Evolutionary conservation across 2,329 filamentous ascomycete genomes (phyloP), one percentile per base, ranked within the genome.

Genomic region (Trichophaea hybrida): DNA sequence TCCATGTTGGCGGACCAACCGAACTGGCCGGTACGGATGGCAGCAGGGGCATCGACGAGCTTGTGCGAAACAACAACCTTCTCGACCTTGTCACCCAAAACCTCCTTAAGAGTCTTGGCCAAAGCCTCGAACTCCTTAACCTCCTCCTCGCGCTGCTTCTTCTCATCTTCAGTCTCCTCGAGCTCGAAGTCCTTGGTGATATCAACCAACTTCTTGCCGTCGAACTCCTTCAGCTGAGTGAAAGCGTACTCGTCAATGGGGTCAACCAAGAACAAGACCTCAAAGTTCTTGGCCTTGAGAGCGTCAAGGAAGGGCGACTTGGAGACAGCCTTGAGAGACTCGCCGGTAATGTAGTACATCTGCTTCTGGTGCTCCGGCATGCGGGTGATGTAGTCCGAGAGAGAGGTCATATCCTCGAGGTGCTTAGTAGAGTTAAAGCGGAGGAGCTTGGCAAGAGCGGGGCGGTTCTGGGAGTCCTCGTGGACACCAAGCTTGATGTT

Each of bases 161-260:
- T 98, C 88, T 98, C 93, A 73, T 98, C 93, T 34, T 98, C 93
- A 55, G 89, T 94, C 86, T 98, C 93, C 84, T 98, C 93, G 64
- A 98, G 88, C 80, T 98, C 93, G 75, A 98, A 98, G 82, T 98
- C 93, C 86, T 98, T 98, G 82, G 93, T 98, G 78, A 98, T 97
- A 74, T 98, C 93, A 71, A 98, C 90, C 57, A 98, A 86, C 85
- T 98, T 98, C 90, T 97, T 98, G 80, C 88, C 87, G 74, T 98
- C 93, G 72, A 94, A 98, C 80, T 98, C 93, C 86, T 98, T 98
- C 76, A 96, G 85, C 81, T 96, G 90, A 70, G 90, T 96, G 87
- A 96, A 94, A 76, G 91, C 91, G 74, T 96, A 96, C 84, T 96
- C 90, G 67, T 96, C 90, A 78, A 98, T 98, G 73, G 93, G 93